Evolutionary conservation across 2,329 filamentous ascomycete genomes (phyloP).

Genomic region (Thielaviopsis populi): DNA sequence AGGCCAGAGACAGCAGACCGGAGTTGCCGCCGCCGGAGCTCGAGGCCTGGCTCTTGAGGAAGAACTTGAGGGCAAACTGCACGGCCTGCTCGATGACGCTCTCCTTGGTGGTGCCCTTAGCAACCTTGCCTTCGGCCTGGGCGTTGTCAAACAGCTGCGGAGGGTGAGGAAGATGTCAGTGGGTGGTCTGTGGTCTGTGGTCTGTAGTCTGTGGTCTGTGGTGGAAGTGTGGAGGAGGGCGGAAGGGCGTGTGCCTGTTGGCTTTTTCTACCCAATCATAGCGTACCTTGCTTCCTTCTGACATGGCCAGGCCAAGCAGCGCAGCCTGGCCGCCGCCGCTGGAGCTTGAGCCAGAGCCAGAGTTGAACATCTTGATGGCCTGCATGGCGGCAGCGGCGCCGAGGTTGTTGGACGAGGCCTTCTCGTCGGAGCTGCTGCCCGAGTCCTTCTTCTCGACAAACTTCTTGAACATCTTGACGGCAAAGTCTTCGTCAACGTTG

Average conservation of each 20-base stretch:
- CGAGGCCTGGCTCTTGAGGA: constrained; percentile 54
- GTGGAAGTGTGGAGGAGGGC: too few species aligned
- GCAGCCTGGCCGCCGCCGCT: constrained; percentile 42
- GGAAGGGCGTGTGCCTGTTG: not conserved
- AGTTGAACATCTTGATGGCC: constrained; percentile 64
- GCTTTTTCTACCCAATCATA: not conserved
- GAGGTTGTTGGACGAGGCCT: constrained; percentile 37
- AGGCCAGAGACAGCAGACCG: constrained; percentile 32
- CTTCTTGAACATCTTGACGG: constrained; percentile 59
- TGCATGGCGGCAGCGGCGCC: constrained; percentile 68
- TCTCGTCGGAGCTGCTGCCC: constrained; percentile 26
- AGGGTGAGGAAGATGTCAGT: not conserved
- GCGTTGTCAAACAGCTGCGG: constrained; percentile 45
- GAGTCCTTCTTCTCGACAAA: constrained; percentile 46
- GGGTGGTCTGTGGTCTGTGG: constrained; percentile 4
- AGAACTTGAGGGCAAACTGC: constrained; percentile 83
- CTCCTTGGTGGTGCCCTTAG: constrained; percentile 57
- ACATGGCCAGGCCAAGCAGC: constrained; percentile 77
- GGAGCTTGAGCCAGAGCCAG: constrained; percentile 21
- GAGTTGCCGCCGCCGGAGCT: constrained; percentile 28
- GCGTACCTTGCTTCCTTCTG: constrained; percentile 61
- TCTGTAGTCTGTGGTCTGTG: too few species aligned
- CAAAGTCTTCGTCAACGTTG: constrained; percentile 40
- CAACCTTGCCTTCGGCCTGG: constrained; percentile 37
- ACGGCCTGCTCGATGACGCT: constrained; percentile 63